These are phyloP conservation scores for Cryptosporidium felis DNA, from an alignment of 169 alveolate species.

Conservation along the genomic window DNA sequence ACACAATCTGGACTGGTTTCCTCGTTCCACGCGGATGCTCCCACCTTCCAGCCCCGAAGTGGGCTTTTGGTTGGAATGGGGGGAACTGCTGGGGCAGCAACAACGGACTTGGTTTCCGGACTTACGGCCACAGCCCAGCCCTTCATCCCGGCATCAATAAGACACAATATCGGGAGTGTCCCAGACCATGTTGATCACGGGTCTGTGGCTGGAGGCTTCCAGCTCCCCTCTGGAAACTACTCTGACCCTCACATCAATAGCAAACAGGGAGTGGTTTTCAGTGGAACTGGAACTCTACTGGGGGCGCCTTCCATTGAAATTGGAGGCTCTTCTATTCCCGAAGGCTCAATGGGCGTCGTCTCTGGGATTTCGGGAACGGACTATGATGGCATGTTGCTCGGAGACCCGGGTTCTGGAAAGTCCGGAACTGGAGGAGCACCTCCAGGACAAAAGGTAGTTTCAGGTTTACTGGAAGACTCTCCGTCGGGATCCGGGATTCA, in stretches of 20 bases:
- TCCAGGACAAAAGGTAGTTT: constrained; percentile 20
- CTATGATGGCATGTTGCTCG: constrained; percentile 30
- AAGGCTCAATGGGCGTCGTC: constrained; percentile 3
- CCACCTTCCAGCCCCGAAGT: constrained; percentile 62
- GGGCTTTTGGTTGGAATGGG: background rate
- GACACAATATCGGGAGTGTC: constrained; percentile 28
- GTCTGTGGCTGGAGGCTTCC: constrained; percentile 10
- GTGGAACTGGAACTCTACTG: background rate
- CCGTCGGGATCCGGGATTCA: constrained; percentile 19
- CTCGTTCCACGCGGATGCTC: constrained; percentile 71
- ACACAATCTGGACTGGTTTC: constrained; percentile 23
- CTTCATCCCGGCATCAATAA: constrained; percentile 53
- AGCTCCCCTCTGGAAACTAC: background rate
- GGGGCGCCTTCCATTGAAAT: no score
- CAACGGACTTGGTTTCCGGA: constrained; percentile 8
- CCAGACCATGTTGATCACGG: background rate
- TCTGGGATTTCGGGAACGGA: constrained; percentile 4
- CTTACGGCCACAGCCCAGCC: constrained; percentile 70
- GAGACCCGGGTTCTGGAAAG: no score
- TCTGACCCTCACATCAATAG: no score
- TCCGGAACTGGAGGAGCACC: constrained; percentile 35
- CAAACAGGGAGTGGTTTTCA: background rate
- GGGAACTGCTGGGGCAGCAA: background rate
- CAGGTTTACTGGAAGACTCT: constrained; percentile 9
- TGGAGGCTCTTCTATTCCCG: background rate